A percentile compares a stretch with the other conserved stretches of the same genome.
phyloP scores from a whole-genome alignment of 257 asterid genomes.

The Solanum neorickii region DNA sequence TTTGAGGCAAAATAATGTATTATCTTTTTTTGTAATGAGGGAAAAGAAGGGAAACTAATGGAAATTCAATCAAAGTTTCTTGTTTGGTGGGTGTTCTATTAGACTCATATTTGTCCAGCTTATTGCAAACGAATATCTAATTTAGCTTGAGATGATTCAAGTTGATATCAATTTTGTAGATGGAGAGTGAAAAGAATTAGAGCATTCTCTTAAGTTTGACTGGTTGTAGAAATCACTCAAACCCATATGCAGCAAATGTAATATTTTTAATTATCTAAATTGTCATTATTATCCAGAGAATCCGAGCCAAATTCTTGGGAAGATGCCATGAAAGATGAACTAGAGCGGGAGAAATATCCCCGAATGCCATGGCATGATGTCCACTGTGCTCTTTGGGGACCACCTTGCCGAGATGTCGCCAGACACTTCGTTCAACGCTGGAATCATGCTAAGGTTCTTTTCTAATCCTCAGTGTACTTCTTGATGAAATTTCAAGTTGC shows the following conservation, averaged over 20 bases:
- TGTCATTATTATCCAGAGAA: slow-evolving; percentile 42
- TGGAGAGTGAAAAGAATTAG: background rate
- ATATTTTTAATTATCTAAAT: background rate
- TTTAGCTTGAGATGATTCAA: background rate
- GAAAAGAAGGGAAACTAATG: background rate
- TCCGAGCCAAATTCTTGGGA: slow-evolving; percentile 99
- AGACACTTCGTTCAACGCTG: slow-evolving; percentile 96
- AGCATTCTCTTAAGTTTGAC: background rate
- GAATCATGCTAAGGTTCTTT: slow-evolving; percentile 91
- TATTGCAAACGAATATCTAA: background rate
- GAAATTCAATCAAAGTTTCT: background rate
- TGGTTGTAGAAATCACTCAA: background rate
- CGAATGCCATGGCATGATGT: slow-evolving; percentile 99
- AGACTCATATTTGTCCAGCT: background rate
- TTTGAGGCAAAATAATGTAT: background rate
- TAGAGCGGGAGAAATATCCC: slow-evolving; percentile 71
- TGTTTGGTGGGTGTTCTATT: background rate
- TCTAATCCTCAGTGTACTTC: slow-evolving; percentile 1
- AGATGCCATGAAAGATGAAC: slow-evolving; percentile 76
- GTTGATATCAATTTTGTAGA: background rate
- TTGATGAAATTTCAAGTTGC: slow-evolving; percentile 3
- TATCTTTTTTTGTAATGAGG: background rate
- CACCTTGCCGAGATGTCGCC: slow-evolving; percentile 90
- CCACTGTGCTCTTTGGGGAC: slow-evolving; percentile 97
- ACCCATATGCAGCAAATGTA: background rate